Evolutionary conservation across 208 protist species (phyloP).

Genomic region (Leishmania braziliensis): DNA sequence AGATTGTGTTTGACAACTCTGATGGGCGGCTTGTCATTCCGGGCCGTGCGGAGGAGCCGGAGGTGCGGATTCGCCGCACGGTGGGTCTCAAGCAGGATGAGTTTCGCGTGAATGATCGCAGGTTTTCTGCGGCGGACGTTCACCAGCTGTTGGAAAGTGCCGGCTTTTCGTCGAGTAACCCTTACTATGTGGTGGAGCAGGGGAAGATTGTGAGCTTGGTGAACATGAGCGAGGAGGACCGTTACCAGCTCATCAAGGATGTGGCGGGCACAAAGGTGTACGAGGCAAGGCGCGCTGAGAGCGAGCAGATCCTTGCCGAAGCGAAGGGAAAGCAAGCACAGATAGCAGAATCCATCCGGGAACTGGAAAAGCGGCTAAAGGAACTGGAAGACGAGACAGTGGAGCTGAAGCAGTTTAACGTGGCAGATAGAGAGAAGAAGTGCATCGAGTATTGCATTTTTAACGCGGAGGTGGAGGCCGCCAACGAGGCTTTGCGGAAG

Average conservation of each 20-base stretch:
- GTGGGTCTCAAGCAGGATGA: slow-evolving; percentile 99
- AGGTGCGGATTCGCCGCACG: slow-evolving; percentile 96
- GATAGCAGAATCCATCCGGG: slow-evolving; percentile 91
- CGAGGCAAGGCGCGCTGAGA: slow-evolving; percentile 94
- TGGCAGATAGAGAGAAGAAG: slow-evolving; percentile 88
- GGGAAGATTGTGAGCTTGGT: slow-evolving; percentile 96
- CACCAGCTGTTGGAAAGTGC: slow-evolving; percentile 98
- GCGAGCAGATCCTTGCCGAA: slow-evolving; percentile 94
- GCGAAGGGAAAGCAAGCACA: slow-evolving; percentile 78
- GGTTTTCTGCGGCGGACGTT: slow-evolving; percentile 92
- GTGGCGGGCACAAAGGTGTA: slow-evolving; percentile 98
- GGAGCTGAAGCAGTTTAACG: slow-evolving; percentile 95
- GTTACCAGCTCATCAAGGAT: slow-evolving; percentile 98
- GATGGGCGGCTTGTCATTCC: slow-evolving; percentile 96
- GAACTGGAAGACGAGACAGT: slow-evolving; percentile 96
- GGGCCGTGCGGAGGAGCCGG: slow-evolving; percentile 76
- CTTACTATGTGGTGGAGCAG: slow-evolving; percentile 99
- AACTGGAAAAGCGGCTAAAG: slow-evolving; percentile 92
- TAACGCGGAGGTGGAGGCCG: slow-evolving; percentile 60
- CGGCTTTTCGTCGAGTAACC: slow-evolving; percentile 98
- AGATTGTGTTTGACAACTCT: slow-evolving; percentile 99
- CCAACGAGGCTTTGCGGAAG: slow-evolving; percentile 52
- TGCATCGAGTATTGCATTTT: slow-evolving; percentile 94
- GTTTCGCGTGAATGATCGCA: slow-evolving; percentile 97
- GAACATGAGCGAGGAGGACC: slow-evolving; percentile 95